Conservation (phyloP, 176 grass and related monocot genomes). For the Rhipidocladum racemiflorum region DNA sequence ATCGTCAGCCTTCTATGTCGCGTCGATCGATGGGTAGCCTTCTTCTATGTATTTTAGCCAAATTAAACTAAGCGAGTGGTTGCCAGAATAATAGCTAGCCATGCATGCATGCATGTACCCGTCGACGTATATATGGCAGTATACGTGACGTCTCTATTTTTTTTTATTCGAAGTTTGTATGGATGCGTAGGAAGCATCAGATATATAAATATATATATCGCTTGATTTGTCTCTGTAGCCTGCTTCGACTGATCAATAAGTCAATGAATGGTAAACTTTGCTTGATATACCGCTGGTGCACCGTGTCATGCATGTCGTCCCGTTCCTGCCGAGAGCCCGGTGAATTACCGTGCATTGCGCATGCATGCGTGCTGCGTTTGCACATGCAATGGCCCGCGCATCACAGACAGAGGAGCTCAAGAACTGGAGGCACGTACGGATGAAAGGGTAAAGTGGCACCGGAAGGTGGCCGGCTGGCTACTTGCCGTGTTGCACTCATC, state of each 20-base stretch:
- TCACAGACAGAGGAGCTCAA: not conserved
- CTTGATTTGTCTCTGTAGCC: not conserved
- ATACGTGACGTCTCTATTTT: not conserved
- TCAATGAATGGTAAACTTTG: not conserved
- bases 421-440: not conserved
- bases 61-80: not conserved
- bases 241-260: not conserved
- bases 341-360: not conserved
- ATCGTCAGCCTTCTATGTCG: not conserved
- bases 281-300: not conserved
- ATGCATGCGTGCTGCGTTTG: not conserved
- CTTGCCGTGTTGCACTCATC: not conserved
- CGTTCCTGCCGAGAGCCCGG: not conserved
- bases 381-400: not conserved
- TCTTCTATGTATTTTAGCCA: not conserved
- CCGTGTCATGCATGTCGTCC: not conserved
- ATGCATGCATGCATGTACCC: constrained; percentile 9
- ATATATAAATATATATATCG: too few relatives aligned
- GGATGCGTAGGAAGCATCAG: constrained; percentile 25
- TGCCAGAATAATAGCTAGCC: constrained; percentile 22
- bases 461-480: not conserved
- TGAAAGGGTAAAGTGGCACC: not conserved
- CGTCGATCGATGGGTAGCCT: not conserved
- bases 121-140: not conserved
- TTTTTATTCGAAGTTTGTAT: not conserved